Evolutionary conservation across 108 stramenopile genomes (phyloP).

Genomic region (Cyclotella sp.): DNA sequence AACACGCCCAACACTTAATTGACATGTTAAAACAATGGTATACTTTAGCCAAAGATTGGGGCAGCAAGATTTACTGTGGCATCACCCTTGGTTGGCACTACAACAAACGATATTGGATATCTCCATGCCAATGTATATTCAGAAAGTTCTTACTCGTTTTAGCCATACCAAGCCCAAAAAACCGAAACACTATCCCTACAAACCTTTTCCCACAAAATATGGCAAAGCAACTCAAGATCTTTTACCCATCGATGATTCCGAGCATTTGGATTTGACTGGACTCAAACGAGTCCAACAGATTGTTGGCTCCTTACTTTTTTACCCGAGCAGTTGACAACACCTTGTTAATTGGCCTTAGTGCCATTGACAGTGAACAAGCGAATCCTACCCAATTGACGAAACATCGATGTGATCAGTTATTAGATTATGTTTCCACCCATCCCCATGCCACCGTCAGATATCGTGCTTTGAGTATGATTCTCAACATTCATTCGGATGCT

Average conservation of each 20-base stretch:
- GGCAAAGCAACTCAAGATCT: constrained; percentile 4
- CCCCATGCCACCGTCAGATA: not conserved
- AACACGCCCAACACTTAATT: constrained; percentile 15
- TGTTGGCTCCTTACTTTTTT: constrained; percentile 7
- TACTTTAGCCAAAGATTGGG: constrained; percentile 13
- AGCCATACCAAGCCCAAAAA: not conserved
- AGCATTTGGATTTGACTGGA: not conserved
- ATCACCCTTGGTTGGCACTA: constrained; percentile 24
- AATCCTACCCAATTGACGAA: not conserved
- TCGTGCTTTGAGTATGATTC: not conserved
- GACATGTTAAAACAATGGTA: constrained; percentile 10
- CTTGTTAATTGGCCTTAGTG: not conserved
- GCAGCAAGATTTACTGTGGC: constrained; percentile 11
- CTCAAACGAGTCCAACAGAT: constrained; percentile 1
- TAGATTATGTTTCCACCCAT: constrained; percentile 6
- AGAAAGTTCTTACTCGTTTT: not conserved
- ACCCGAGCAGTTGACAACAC: constrained; percentile 10
- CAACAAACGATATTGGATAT: constrained; percentile 23
- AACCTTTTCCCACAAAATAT: not conserved
- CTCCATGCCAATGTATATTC: constrained; percentile 59
- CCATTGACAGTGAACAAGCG: constrained; percentile 11
- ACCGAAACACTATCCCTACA: not conserved
- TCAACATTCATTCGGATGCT: too few relatives aligned
- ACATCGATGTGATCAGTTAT: not conserved
- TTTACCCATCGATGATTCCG: not conserved